Conservation (phyloP, 2,329 filamentous ascomycete genomes). For the Leptographium procerum region DNA sequence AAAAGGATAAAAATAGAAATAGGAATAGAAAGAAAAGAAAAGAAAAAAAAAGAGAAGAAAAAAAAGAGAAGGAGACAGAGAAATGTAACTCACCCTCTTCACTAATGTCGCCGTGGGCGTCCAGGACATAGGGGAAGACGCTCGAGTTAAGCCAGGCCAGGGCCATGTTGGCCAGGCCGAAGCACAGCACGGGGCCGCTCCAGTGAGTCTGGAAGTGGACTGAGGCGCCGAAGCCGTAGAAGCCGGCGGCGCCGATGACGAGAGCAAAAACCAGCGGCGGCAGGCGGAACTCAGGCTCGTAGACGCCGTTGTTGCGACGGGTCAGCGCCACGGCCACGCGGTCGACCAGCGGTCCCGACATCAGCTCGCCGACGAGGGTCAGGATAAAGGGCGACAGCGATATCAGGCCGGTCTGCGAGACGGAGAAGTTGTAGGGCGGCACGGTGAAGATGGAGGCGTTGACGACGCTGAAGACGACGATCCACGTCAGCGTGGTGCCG, state of each 20-base stretch:
- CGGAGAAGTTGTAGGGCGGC: conserved; percentile 39
- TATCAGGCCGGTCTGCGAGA: conserved; percentile 36
- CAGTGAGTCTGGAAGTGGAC: conserved; percentile 34
- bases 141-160: conserved; percentile 33
- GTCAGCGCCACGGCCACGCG: conserved; percentile 31
- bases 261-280: conserved; percentile 28
- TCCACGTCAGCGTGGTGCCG: conserved; percentile 23
- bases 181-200: conserved; percentile 34
- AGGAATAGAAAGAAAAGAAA: not conserved
- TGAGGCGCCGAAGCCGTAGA: conserved; percentile 35
- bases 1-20: too few species aligned
- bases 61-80: too few species aligned
- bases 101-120: conserved; percentile 32
- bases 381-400: conserved; percentile 38
- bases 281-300: conserved; percentile 42
- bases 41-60: too few species aligned
- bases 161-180: conserved; percentile 36
- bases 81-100: conserved; percentile 22
- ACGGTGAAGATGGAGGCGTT: conserved; percentile 37
- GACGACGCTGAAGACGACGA: conserved; percentile 32
- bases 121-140: conserved; percentile 39
- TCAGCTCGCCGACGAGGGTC: conserved; percentile 31
- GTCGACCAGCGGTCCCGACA: conserved; percentile 35
- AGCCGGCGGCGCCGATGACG: conserved; percentile 30
- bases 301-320: conserved; percentile 37